Conservation (phyloP, 2,329 filamentous ascomycete species). For the Colletotrichum sp. region DNA sequence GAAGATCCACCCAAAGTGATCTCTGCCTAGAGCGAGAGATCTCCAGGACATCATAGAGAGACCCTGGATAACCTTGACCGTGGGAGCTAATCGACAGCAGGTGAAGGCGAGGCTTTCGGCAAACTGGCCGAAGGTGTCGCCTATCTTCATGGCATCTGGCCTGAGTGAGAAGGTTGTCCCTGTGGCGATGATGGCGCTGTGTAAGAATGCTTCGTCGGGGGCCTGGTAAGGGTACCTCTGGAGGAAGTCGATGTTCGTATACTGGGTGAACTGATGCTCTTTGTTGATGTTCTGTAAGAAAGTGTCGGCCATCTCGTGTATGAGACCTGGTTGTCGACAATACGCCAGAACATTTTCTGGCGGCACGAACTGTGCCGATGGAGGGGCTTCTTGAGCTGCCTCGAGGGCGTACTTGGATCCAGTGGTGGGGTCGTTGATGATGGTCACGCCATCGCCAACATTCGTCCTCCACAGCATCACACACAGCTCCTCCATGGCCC, state of each 20-base stretch:
- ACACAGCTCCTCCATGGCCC: constrained; percentile 23
- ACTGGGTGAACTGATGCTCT: constrained; percentile 21
- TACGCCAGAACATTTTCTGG: constrained; percentile 12
- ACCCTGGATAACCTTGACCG: constrained; percentile 16
- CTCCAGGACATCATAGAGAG: constrained; percentile 24
- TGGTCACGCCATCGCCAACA: constrained; percentile 23
- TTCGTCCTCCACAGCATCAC: constrained; percentile 24
- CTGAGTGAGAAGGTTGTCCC: constrained; percentile 12
- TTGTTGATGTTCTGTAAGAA: constrained; percentile 22
- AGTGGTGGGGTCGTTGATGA: constrained; percentile 16
- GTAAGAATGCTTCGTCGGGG: constrained; percentile 11
- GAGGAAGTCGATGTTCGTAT: constrained; percentile 10
- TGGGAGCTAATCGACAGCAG: constrained; percentile 18
- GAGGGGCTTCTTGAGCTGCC: background rate
- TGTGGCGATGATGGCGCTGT: constrained; percentile 18
- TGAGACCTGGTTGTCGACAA: constrained; percentile 4
- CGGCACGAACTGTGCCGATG: background rate
- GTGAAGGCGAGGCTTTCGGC: constrained; percentile 19
- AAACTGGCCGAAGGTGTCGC: constrained; percentile 18
- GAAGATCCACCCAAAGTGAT: constrained; percentile 23
- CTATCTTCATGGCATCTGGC: background rate
- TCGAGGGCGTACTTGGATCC: constrained; percentile 16
- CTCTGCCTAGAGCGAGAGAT: constrained; percentile 19
- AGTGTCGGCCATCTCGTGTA: constrained; percentile 11
- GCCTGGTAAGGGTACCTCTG: constrained; percentile 14